phyloP scores from a whole-genome alignment of 1,284 basidiomycete genomes.

The Cutaneotrichosporon sp. region DNA sequence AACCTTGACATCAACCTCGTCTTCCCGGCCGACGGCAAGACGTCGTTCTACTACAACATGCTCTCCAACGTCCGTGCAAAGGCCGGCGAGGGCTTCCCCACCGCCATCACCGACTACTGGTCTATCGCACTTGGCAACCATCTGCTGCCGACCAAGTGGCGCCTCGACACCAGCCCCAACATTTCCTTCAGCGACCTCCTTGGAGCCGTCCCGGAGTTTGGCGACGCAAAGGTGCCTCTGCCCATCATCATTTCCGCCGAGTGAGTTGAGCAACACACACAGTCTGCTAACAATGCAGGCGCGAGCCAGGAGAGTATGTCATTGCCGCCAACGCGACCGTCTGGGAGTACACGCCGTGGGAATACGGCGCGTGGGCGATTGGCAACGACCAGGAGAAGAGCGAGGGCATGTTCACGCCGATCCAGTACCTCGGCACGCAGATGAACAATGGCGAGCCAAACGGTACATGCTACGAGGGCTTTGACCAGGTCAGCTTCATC shows the following conservation, averaged over 20 bases:
- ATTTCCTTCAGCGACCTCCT: constrained; percentile 34
- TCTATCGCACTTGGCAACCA: constrained; percentile 43
- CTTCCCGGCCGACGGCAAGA: constrained; percentile 68
- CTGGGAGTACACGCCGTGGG: constrained; percentile 51
- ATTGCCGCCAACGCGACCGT: constrained; percentile 49
- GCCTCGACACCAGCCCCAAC: constrained; percentile 39
- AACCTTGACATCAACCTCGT: constrained; percentile 50
- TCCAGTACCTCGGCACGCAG: constrained; percentile 44
- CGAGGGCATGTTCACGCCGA: constrained; percentile 42
- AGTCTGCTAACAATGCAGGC: constrained; percentile 20
- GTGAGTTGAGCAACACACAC: constrained; percentile 19
- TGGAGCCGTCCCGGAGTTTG: constrained; percentile 17
- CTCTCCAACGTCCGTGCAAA: constrained; percentile 43
- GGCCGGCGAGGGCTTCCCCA: constrained; percentile 35
- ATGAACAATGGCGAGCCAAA: constrained; percentile 40
- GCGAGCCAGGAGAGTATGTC: constrained; percentile 46
- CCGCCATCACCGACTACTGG: constrained; percentile 47
- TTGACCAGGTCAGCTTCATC: constrained; percentile 47
- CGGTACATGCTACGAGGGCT: constrained; percentile 44
- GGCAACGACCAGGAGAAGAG: constrained; percentile 28
- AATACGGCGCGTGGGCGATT: constrained; percentile 52
- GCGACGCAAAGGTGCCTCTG: constrained; percentile 37
- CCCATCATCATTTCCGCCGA: constrained; percentile 52
- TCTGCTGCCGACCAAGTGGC: constrained; percentile 42
- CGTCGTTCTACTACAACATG: constrained; percentile 53